Percentiles rank a stretch among this genome's conserved stretches.
Evolutionary conservation across 805 yeast species (phyloP).

Genomic region (Ogataea haglerorum): DNA sequence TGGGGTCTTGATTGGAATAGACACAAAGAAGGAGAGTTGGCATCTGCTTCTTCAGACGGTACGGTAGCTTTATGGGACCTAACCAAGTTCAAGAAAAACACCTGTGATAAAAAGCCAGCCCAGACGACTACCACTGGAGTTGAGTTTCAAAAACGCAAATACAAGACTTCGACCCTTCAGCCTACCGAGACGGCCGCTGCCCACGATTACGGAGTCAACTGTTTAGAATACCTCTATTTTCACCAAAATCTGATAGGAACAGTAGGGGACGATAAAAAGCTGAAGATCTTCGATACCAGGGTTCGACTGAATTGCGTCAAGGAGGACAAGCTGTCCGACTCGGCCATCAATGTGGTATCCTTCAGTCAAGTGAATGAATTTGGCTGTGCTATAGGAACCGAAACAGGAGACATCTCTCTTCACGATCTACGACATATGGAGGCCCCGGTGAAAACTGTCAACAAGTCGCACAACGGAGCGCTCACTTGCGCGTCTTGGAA

Average conservation of each 20-base stretch:
- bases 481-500: constrained; percentile 76
- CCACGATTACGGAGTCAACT: constrained; percentile 59
- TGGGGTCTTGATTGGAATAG: constrained; percentile 76
- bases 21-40: constrained; percentile 53
- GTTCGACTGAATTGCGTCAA: constrained; percentile 9
- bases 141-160: constrained; percentile 11
- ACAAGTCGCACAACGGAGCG: constrained; percentile 44
- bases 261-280: constrained; percentile 61
- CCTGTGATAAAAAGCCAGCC: constrained; percentile 15
- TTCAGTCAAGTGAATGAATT: constrained; percentile 56
- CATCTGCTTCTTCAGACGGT: constrained; percentile 65
- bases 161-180: constrained; percentile 11
- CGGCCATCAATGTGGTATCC: constrained; percentile 51
- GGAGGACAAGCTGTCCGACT: constrained; percentile 13
- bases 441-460: constrained; percentile 29
- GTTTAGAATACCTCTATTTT: constrained; percentile 61
- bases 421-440: constrained; percentile 62
- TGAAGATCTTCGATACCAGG: constrained; percentile 56
- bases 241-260: constrained; percentile 61
- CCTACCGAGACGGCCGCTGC: constrained; percentile 25
- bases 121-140: constrained; percentile 1
- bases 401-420: constrained; percentile 49
- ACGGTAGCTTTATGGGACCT: constrained; percentile 67
- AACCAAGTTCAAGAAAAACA: constrained; percentile 31
- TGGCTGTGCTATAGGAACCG: constrained; percentile 66